phyloP scores from a whole-genome alignment of 2,329 filamentous ascomycete species.

The Hymenoscyphus scutula region DNA sequence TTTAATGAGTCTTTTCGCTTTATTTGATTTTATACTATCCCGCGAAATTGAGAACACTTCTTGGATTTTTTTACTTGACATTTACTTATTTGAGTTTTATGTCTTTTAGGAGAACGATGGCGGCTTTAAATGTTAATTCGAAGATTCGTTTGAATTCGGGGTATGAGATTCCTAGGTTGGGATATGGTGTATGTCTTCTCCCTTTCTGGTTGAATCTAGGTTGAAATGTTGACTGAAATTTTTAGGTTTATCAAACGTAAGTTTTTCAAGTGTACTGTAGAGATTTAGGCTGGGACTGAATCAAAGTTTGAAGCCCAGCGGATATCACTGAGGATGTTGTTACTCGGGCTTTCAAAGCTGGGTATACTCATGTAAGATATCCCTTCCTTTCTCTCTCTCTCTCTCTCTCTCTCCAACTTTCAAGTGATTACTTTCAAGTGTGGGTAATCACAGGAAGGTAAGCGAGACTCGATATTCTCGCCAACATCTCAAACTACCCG shows the following conservation, averaged over 20 bases:
- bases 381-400: not conserved
- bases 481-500: too few relatives aligned
- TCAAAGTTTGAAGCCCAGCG: slow-evolving; percentile 47
- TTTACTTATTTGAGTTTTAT: not conserved
- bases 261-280: not conserved
- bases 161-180: slow-evolving; percentile 58
- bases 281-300: slow-evolving; percentile 8
- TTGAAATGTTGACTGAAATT: not conserved
- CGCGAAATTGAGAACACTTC: too few relatives aligned
- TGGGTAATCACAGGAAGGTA: not conserved
- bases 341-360: slow-evolving; percentile 51
- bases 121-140: slow-evolving; percentile 46
- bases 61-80: not conserved
- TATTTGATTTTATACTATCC: not conserved
- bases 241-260: slow-evolving; percentile 43
- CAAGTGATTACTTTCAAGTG: not conserved
- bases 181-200: slow-evolving; percentile 50
- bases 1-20: too few relatives aligned
- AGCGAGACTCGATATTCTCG: not conserved
- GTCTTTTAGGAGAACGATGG: slow-evolving; percentile 36
- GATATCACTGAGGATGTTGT: slow-evolving; percentile 57
- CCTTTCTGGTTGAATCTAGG: not conserved
- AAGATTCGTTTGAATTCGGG: slow-evolving; percentile 52
- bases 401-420: not conserved
- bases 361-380: slow-evolving; percentile 54